Evolutionary conservation across 2,329 filamentous ascomycete species (phyloP).

Genomic region (Colletotrichum agaves): DNA sequence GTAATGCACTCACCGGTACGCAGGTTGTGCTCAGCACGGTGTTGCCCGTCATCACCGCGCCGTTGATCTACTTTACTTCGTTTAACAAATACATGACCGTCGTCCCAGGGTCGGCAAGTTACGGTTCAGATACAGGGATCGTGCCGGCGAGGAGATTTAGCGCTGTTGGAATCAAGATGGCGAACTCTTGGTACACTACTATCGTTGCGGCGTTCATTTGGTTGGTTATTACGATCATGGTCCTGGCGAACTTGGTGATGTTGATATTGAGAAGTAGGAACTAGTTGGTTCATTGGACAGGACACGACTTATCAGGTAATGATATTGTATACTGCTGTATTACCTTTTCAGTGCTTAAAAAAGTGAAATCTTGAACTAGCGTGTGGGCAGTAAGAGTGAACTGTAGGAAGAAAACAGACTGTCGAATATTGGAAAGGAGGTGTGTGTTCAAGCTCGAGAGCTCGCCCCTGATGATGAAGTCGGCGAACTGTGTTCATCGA

Average conservation of each 20-base stretch:
- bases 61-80: slow-evolving; percentile 87
- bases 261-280: background rate
- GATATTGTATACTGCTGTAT: background rate
- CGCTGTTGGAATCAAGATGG: slow-evolving; percentile 68
- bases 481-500: too few relatives aligned
- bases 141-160: slow-evolving; percentile 39
- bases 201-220: slow-evolving; percentile 70
- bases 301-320: background rate
- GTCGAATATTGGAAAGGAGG: too few relatives aligned
- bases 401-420: too few relatives aligned
- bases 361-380: too few relatives aligned
- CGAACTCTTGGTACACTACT: slow-evolving; percentile 74
- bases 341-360: too few relatives aligned
- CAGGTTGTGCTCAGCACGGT: slow-evolving; percentile 85
- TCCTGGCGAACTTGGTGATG: slow-evolving; percentile 78
- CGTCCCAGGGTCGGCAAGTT: slow-evolving; percentile 31
- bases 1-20: slow-evolving; percentile 76
- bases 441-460: too few relatives aligned
- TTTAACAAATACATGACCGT: slow-evolving; percentile 77
- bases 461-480: too few relatives aligned
- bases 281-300: background rate
- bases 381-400: too few relatives aligned
- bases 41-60: slow-evolving; percentile 82
- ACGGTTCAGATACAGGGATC: slow-evolving; percentile 21
- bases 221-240: slow-evolving; percentile 81